Percentiles rank a stretch among this genome's conserved stretches.
Evolutionary conservation across 2,329 filamentous ascomycete genomes (phyloP).

Genomic region (Fusarium subtropicale): DNA sequence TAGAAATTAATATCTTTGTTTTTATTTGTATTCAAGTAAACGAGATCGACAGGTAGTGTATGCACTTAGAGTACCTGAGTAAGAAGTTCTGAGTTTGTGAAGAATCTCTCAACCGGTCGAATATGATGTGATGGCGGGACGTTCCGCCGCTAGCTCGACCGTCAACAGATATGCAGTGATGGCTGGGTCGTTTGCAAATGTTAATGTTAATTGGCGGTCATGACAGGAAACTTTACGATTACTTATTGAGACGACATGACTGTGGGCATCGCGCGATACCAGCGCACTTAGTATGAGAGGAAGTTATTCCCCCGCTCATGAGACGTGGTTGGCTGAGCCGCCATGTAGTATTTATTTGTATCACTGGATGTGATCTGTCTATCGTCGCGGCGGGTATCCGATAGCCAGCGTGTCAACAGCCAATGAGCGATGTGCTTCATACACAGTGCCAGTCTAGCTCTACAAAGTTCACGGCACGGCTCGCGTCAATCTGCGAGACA

Average conservation of each 20-base stretch:
- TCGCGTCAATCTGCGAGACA: slow-evolving; percentile 27
- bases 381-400: slow-evolving; percentile 6
- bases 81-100: not conserved
- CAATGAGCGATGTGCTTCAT: slow-evolving; percentile 2
- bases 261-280: slow-evolving; percentile 20
- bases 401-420: slow-evolving; percentile 27
- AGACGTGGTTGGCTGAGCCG: slow-evolving; percentile 31
- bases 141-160: slow-evolving; percentile 38
- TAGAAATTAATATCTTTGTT: not conserved
- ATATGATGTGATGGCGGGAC: slow-evolving; percentile 35
- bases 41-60: not conserved
- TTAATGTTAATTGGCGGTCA: not conserved
- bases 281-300: not conserved
- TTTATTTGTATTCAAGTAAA: not conserved
- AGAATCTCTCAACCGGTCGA: not conserved
- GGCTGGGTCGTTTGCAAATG: not conserved
- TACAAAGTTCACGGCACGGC: slow-evolving; percentile 8
- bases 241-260: slow-evolving; percentile 14
- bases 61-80: not conserved
- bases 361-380: slow-evolving; percentile 9
- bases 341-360: slow-evolving; percentile 28
- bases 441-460: slow-evolving; percentile 6
- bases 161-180: not conserved
- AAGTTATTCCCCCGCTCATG: not conserved
- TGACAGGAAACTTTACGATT: not conserved